phyloP scores from a whole-genome alignment of 2,329 filamentous ascomycete genomes.

The Diaporthe capsici region DNA sequence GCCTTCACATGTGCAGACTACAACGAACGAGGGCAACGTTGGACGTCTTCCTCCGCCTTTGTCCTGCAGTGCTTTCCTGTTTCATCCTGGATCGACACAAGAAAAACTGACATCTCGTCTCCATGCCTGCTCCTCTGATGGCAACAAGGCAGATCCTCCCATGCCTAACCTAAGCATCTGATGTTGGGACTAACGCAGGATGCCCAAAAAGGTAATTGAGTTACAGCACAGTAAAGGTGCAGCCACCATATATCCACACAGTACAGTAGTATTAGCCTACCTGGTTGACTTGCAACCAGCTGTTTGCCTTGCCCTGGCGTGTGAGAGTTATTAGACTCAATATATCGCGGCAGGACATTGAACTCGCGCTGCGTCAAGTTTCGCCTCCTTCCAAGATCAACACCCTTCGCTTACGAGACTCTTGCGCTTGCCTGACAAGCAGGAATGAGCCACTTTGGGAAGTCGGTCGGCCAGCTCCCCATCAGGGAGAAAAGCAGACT shows the following conservation, averaged over 20 bases:
- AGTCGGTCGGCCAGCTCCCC: no score
- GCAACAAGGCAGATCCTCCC: conserved; percentile 3
- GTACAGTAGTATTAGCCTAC: neutral
- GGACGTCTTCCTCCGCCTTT: conserved; percentile 2
- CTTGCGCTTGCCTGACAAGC: no score
- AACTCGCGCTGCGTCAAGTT: neutral
- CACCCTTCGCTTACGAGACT: no score
- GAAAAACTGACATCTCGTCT: conserved; percentile 15
- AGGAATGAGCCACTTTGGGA: no score
- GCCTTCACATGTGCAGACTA: conserved; percentile 17
- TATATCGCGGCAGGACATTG: neutral
- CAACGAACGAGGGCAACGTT: neutral
- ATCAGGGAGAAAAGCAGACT: no score
- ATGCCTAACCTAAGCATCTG: conserved; percentile 1
- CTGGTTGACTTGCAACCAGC: neutral
- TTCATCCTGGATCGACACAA: conserved; percentile 11
- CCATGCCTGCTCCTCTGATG: neutral
- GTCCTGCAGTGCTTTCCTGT: conserved; percentile 14
- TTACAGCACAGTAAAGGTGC: neutral
- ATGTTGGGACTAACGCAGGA: conserved; percentile 16
- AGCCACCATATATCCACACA: neutral
- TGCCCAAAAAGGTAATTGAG: conserved; percentile 13
- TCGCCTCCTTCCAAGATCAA: no score
- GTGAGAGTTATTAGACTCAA: neutral
- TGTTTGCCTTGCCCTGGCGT: neutral